Percentiles rank a stretch among this genome's conserved stretches.
Evolutionary conservation across 345 rosid genomes (phyloP).

Genomic region (Viola odorata): DNA sequence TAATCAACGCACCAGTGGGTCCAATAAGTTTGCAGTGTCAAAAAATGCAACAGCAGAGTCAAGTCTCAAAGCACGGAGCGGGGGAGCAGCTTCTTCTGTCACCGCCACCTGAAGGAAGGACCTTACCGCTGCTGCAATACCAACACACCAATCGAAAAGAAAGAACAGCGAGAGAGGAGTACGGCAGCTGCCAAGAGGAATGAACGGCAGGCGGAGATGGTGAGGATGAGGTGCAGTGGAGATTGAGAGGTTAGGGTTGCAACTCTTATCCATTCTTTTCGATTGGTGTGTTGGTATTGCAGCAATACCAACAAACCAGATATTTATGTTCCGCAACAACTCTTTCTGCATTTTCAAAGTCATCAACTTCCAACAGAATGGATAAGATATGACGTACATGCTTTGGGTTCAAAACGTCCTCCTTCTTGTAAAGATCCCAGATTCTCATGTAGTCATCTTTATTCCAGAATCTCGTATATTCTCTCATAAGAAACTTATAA

Average conservation of each 20-base stretch:
- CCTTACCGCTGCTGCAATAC: conserved; percentile 47
- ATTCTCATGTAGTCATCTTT: conserved; percentile 28
- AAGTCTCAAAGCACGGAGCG: conserved; percentile 88
- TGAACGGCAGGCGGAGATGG: no score
- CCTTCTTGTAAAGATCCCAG: conserved; percentile 14
- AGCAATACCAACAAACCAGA: no score
- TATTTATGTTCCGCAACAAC: conserved; percentile 33
- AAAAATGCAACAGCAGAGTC: no score
- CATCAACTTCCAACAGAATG: conserved; percentile 37
- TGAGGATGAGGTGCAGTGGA: no score
- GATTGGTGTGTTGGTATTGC: no score
- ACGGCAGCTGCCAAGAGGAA: no score
- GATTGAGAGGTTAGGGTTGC: no score
- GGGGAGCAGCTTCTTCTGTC: conserved; percentile 77
- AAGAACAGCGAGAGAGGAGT: no score
- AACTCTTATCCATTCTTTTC: no score
- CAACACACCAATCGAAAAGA: no score
- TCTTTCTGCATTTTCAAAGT: conserved; percentile 36
- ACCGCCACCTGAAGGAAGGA: conserved; percentile 86
- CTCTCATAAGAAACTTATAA: conserved; percentile 22
- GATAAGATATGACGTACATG: conserved; percentile 15
- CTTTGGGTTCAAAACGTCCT: conserved; percentile 18
- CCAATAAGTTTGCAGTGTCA: no score
- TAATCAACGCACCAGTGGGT: conserved; percentile 42
- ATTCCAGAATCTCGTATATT: conserved; percentile 26